A percentile compares a stretch with the other conserved stretches of the same genome.
phyloP scores from a whole-genome alignment of 768 basidiomycete species.

The Galerina sulciceps region DNA sequence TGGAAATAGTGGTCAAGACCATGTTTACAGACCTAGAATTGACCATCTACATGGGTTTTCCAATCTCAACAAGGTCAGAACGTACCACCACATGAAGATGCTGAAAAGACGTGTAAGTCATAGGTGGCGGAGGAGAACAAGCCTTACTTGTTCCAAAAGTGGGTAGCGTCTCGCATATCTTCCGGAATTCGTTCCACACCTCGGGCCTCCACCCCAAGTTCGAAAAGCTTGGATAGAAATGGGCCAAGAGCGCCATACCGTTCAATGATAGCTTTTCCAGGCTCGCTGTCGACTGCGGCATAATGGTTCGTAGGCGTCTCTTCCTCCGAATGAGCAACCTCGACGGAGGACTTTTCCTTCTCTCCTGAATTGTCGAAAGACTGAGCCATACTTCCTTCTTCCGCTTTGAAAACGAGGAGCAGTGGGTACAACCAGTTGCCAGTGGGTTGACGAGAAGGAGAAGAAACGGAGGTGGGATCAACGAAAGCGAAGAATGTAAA shows the following conservation, averaged over 20 bases:
- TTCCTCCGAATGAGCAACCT: background rate
- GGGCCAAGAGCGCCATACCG: conserved; percentile 16
- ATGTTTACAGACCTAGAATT: conserved; percentile 18
- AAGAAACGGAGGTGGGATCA: background rate
- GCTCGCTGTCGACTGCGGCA: conserved; percentile 11
- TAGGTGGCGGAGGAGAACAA: background rate
- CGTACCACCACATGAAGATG: conserved; percentile 24
- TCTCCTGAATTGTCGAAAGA: background rate
- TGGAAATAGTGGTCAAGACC: conserved; percentile 19
- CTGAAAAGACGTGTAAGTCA: background rate
- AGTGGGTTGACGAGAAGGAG: background rate
- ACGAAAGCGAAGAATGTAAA: background rate
- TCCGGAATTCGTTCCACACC: conserved; percentile 21
- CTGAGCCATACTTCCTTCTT: background rate
- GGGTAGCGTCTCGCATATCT: conserved; percentile 15
- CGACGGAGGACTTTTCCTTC: background rate
- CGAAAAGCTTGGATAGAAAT: conserved; percentile 17
- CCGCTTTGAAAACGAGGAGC: background rate
- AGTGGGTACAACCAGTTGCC: background rate
- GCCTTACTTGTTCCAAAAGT: conserved; percentile 21
- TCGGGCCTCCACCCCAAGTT: conserved; percentile 19
- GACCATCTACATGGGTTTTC: background rate
- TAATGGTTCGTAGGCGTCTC: background rate
- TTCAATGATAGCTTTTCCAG: conserved; percentile 12
- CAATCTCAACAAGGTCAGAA: too few relatives aligned